Percentiles rank a stretch among this genome's conserved stretches.
These are phyloP conservation scores for Silene noctiflora DNA, from an alignment of 179 eudicot species.

Conservation along the genomic window DNA sequence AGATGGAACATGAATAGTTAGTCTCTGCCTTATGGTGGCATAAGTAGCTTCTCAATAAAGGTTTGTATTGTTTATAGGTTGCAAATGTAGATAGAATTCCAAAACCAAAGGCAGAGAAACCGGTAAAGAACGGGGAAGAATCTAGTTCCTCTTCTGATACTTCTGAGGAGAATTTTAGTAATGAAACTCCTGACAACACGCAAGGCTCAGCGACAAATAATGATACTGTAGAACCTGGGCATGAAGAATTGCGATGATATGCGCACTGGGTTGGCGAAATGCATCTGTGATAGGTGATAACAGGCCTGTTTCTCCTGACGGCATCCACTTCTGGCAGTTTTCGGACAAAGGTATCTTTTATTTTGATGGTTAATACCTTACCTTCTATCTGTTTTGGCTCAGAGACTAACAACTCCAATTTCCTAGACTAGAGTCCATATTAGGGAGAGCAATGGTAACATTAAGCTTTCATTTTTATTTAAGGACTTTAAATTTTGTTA, in stretches of 20 bases:
- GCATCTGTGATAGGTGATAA: not conserved
- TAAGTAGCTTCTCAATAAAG: constrained; percentile 5
- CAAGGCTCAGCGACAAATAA: not conserved
- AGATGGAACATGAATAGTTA: not conserved
- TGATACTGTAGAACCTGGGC: not conserved
- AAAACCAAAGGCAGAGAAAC: not conserved
- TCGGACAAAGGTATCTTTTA: not conserved
- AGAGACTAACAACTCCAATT: no score
- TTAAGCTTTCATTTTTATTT: not conserved
- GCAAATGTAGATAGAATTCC: not conserved
- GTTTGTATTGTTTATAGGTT: not conserved
- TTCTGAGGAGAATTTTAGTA: not conserved
- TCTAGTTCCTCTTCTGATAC: not conserved
- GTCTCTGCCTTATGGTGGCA: not conserved
- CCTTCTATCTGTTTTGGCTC: not conserved
- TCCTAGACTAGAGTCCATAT: not conserved
- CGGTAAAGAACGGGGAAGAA: not conserved
- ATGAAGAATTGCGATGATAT: not conserved
- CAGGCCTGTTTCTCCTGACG: not conserved
- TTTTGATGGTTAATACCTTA: not conserved
- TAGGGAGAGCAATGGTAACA: not conserved
- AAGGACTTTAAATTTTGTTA: not conserved
- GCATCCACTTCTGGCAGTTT: not conserved
- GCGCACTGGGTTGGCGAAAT: not conserved
- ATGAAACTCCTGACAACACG: not conserved